Evolutionary conservation across 305 asterid genomes (phyloP), one percentile per base, ranked within the genome.

Genomic region (Galium porrigens): DNA sequence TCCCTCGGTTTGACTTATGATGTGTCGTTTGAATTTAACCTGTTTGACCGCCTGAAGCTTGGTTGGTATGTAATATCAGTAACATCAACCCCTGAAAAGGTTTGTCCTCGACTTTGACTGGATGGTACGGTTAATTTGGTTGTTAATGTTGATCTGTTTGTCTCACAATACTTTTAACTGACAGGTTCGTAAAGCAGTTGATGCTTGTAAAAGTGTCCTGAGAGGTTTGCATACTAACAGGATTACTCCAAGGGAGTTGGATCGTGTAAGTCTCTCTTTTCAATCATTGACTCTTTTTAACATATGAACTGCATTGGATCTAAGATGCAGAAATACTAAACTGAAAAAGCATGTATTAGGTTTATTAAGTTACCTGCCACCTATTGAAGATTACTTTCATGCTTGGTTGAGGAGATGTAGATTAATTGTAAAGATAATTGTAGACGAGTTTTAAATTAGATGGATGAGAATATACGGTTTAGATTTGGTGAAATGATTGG

Each of bases 181-280:
- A 56, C 85, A 92, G 99, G 99, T 89, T 46, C 99, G 89, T 76
- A 89, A 85, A 78, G 99, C 99, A 80, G 99, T 92, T 75, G 96
- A 92, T 75, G 96, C 99, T 77, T 92, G 99, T 91, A 92, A 85
- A 81, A 84, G 80, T 84, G 99, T 92, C 79, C 86, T 92, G 51
- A 78, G 95, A 81, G 96, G 96, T 74, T 78, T 92, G 72, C 85
- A 83, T 66, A 82, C 82, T 78, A 85, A 76, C 81, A 79, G 69
- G 68, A 83, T 92, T 80, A 85, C 92, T 71, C 88, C 86, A 17
- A 82, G 96, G 76, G 99, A 92, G 82, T 81, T 92, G 85, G 99
- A 92, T 73, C 82, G 99, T 81, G 99, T 89, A 70, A 80, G 99
- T 83, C 66, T 57, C 68, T 63, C 53, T 67, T 72, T 49, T 14